Base-by-base conservation (phyloP, 2,329 filamentous ascomycete species). In the Aspergillus latus region DNA sequence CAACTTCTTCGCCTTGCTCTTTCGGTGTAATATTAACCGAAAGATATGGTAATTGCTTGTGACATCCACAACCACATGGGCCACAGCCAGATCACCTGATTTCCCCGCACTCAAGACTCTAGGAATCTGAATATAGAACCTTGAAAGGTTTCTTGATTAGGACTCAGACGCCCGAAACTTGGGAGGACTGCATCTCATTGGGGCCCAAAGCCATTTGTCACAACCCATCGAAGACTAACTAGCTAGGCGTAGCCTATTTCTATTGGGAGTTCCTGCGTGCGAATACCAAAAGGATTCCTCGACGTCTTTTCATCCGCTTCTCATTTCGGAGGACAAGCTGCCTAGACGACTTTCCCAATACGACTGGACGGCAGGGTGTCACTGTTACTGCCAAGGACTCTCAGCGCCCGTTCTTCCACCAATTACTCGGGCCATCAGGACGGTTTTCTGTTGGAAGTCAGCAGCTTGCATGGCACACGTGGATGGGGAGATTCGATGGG, bases 361-460 rank as follows among this genome's bases (percentile, higher is more conserved):
- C 48, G 37, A 50, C 30, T 43, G 21, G 29, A 16, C n/a, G 9
- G 28, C 42, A n/a, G 26, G 47, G 30, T 52, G 49, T 37, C 4
- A 45, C 40, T 36, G 42, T 52, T 9, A 39, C 42, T 46, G 50
- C 42, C 50, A 47, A 47, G 50, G 43, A 34, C 21, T 21, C 32
- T 40, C 43, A 46, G 50, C 42, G 11, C 13, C 11, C 5, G 10
- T 26, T 30, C 15, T 52, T 47, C 50, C 50, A 47, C 50, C 50
- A 52, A 52, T 52, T n/a, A 15, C 26, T 9, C 32, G 21, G 21
- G 21, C 21, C 21, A 21, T 21, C 21, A 21, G 9, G 29, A 28
- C 30, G 15, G 16, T 40, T 21, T n/a, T 32, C 40, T 52, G 10
- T 46, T 36, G 16, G 28, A 15, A 32, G 28, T 21, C 46, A 37